Conservation (phyloP, 1,139 yeast genomes). For the Yamadazyma diddensiae region DNA sequence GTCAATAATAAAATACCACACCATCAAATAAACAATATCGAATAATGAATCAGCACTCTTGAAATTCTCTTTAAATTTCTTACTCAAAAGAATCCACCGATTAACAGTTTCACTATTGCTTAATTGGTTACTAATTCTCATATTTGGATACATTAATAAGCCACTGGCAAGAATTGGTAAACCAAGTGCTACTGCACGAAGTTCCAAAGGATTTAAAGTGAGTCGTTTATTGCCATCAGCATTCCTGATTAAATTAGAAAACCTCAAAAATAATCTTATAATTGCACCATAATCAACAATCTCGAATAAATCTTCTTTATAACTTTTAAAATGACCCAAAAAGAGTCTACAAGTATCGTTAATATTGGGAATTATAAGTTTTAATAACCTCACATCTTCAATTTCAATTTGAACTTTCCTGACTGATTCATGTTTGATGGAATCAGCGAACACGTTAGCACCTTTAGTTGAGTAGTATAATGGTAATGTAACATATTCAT, state of each 20-base stretch:
- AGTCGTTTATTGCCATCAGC: constrained; percentile 7
- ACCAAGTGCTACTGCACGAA: constrained; percentile 16
- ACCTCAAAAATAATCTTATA: constrained; percentile 6
- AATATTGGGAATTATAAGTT: constrained; percentile 16
- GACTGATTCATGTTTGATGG: constrained; percentile 10
- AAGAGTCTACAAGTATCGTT: constrained; percentile 12
- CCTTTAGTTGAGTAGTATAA: constrained; percentile 6
- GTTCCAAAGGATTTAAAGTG: constrained; percentile 10
- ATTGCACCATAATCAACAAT: constrained; percentile 15
- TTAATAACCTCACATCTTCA: constrained; percentile 19
- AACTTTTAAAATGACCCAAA: constrained; percentile 15
- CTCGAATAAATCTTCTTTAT: constrained; percentile 17
- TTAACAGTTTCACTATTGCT: constrained; percentile 16
- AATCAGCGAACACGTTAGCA: constrained; percentile 8
- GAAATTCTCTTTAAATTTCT: constrained; percentile 19
- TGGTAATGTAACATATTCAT: constrained; percentile 4
- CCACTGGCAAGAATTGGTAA: constrained; percentile 25
- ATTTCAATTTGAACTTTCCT: constrained; percentile 10
- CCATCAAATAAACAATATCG: constrained; percentile 26
- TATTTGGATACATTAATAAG: constrained; percentile 16
- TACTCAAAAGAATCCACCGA: constrained; percentile 26
- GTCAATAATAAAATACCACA: constrained; percentile 30
- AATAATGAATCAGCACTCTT: constrained; percentile 20
- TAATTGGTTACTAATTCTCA: constrained; percentile 7
- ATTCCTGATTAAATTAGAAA: constrained; percentile 5